A percentile compares a stretch with the other conserved stretches of the same genome.
phyloP scores from a whole-genome alignment of 371 early-diverging fungal genomes.

The Parasitella parasitica region DNA sequence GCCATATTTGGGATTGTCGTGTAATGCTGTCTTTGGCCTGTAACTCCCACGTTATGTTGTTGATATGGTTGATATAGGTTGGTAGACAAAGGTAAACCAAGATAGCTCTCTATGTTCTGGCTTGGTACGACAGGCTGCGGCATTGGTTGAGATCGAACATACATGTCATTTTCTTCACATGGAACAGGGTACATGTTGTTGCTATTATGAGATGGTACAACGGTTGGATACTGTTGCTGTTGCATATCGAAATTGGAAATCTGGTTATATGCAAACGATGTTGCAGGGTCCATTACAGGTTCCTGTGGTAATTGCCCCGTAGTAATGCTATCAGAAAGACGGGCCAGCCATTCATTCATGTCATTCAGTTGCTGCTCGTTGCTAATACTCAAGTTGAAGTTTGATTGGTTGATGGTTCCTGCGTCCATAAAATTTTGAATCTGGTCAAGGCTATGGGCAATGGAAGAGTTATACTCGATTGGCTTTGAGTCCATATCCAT shows the following conservation, averaged over 20 bases:
- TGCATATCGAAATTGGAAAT: background rate
- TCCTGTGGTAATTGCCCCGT: slow-evolving; percentile 5
- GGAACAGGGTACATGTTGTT: slow-evolving; percentile 8
- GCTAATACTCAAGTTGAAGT: slow-evolving; percentile 20
- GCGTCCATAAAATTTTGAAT: slow-evolving; percentile 20
- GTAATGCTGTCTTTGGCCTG: slow-evolving; percentile 40
- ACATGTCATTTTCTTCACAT: slow-evolving; percentile 20
- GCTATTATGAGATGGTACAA: slow-evolving; percentile 14
- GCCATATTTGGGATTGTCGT: slow-evolving; percentile 27
- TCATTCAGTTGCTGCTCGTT: slow-evolving; percentile 21
- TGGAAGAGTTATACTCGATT: slow-evolving; percentile 13
- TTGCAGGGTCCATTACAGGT: slow-evolving; percentile 5
- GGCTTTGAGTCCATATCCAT: slow-evolving; percentile 13
- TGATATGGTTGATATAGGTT: background rate
- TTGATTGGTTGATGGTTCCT: slow-evolving; percentile 17
- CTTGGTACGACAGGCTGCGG: slow-evolving; percentile 9
- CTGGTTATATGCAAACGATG: slow-evolving; percentile 9
- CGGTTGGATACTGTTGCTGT: background rate
- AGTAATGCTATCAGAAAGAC: slow-evolving; percentile 22
- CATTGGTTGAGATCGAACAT: slow-evolving; percentile 27
- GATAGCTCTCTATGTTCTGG: background rate
- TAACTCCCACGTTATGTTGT: slow-evolving; percentile 7
- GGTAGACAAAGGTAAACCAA: background rate
- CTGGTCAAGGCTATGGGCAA: slow-evolving; percentile 17
- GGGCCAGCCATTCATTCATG: slow-evolving; percentile 26